These are phyloP conservation scores for Fusarium sp. DNA, from an alignment of 2,329 filamentous ascomycete species.

Conservation along the genomic window DNA sequence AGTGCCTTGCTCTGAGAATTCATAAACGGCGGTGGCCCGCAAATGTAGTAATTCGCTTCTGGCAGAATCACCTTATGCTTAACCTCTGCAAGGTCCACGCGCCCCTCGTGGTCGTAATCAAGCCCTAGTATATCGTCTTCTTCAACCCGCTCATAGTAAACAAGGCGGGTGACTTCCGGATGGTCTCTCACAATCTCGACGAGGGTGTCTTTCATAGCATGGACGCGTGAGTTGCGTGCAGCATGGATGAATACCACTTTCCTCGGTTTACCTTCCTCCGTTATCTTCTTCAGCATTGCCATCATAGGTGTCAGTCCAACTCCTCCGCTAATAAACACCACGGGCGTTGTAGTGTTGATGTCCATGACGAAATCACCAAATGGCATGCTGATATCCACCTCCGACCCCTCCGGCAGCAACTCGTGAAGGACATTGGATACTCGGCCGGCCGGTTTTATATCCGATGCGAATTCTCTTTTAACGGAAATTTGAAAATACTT, in stretches of 20 bases:
- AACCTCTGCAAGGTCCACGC: neutral
- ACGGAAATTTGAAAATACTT: neutral
- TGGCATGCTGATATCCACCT: neutral
- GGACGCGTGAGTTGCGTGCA: neutral
- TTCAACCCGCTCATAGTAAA: neutral
- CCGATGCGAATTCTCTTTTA: neutral
- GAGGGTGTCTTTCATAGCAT: neutral
- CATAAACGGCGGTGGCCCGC: neutral
- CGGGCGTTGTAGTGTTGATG: neutral
- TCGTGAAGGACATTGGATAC: neutral
- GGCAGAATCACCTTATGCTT: neutral
- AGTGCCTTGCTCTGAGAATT: neutral
- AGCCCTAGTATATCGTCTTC: neutral
- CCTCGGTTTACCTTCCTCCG: neutral
- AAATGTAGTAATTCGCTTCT: neutral
- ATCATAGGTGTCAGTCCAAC: neutral
- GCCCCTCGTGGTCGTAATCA: neutral
- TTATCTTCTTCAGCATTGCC: neutral
- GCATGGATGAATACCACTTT: neutral
- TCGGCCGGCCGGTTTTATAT: neutral
- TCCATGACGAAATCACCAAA: neutral
- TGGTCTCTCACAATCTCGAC: neutral
- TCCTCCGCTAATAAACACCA: neutral
- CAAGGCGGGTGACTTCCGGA: neutral
- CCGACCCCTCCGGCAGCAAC: neutral